Conservation (phyloP, 768 basidiomycete genomes). For the Macrolepiota dolichaula region DNA sequence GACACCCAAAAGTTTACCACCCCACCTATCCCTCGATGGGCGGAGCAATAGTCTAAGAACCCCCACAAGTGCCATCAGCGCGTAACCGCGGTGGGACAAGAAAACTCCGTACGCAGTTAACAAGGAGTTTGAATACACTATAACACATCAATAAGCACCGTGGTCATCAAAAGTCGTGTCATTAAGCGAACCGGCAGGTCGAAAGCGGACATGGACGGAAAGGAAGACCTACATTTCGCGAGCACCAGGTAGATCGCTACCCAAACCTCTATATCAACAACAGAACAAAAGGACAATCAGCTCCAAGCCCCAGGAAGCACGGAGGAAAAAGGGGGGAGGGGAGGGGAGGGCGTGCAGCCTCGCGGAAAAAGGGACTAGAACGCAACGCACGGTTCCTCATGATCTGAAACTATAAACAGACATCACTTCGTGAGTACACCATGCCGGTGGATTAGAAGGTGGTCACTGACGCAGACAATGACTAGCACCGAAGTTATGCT, state of each 20-base stretch:
- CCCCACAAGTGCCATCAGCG: neutral
- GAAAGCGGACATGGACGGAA: neutral
- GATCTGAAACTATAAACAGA: conserved; percentile 18
- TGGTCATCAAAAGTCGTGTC: neutral
- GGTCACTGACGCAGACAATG: conserved; percentile 18
- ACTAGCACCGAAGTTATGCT: conserved; percentile 22
- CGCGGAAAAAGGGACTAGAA: neutral
- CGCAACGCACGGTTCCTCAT: conserved; percentile 17
- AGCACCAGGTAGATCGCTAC: conserved; percentile 23
- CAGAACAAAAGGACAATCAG: neutral
- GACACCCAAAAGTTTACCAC: too few relatives aligned
- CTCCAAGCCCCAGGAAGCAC: neutral
- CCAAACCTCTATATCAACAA: conserved; percentile 20
- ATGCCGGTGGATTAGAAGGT: neutral
- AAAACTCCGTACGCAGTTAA: conserved; percentile 15
- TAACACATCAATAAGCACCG: neutral
- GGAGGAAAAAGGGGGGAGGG: too few relatives aligned
- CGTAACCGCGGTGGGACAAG: neutral
- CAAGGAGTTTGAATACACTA: conserved; percentile 28
- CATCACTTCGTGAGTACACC: neutral
- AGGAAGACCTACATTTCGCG: conserved; percentile 18
- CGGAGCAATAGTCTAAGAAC: neutral
- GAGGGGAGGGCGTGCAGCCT: neutral
- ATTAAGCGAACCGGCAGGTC: neutral
- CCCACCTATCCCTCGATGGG: neutral